Evolutionary conservation across 495 filamentous ascomycete species (phyloP).

Genomic region (Neurospora sp.): DNA sequence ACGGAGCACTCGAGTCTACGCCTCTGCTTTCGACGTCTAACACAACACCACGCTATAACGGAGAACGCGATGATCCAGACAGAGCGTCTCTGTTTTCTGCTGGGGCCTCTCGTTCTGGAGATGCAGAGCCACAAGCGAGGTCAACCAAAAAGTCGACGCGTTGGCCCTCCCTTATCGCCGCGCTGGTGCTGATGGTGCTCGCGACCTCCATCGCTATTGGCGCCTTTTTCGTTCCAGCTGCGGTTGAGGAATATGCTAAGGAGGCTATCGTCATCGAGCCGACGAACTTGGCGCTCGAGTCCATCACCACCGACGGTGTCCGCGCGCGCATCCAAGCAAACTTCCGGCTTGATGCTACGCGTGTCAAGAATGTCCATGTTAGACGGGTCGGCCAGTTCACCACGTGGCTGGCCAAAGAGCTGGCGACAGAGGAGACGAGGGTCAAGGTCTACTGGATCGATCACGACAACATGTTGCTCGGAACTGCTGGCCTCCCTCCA

Average conservation of each 20-base stretch:
- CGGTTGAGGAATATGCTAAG: constrained; percentile 74
- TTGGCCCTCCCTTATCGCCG: constrained; percentile 39
- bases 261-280: constrained; percentile 73
- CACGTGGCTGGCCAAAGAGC: constrained; percentile 70
- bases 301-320: constrained; percentile 66
- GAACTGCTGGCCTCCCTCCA: constrained; percentile 62
- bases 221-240: constrained; percentile 70
- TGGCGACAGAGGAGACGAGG: constrained; percentile 57
- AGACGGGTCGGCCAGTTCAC: constrained; percentile 63
- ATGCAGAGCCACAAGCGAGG: constrained; percentile 8
- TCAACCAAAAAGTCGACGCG: constrained; percentile 20
- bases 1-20: constrained; percentile 37
- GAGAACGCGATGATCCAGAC: constrained; percentile 26
- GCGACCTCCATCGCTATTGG: constrained; percentile 38
- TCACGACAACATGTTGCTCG: constrained; percentile 67
- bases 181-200: constrained; percentile 29
- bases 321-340: constrained; percentile 68
- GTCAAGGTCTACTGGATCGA: constrained; percentile 76
- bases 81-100: constrained; percentile 20
- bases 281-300: constrained; percentile 70
- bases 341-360: constrained; percentile 64
- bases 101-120: constrained; percentile 14
- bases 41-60: constrained; percentile 36
- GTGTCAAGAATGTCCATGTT: constrained; percentile 57
- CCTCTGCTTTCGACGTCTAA: constrained; percentile 39